These are phyloP conservation scores for Coemansia sp. DNA, from an alignment of 192 early-diverging fungal species.

Conservation along the genomic window DNA sequence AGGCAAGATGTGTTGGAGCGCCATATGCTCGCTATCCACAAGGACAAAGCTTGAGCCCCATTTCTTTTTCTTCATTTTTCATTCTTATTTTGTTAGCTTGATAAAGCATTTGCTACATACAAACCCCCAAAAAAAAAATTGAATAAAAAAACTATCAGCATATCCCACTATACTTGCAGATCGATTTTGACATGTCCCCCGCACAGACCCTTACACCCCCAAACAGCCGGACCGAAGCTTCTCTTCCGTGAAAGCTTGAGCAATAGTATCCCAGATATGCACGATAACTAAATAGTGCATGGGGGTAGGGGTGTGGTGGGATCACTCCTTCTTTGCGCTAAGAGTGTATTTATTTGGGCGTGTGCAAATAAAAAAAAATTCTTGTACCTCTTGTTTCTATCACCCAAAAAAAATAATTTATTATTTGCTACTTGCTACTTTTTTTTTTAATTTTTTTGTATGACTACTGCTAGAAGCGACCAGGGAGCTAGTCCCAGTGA, in stretches of 20 bases:
- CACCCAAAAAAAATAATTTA: neutral
- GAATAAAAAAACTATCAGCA: slow-evolving; percentile 4
- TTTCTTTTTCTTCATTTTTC: slow-evolving; percentile 4
- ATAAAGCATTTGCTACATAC: slow-evolving; percentile 6
- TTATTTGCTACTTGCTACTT: neutral
- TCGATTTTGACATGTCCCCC: no score
- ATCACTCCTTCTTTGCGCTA: neutral
- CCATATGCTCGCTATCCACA: slow-evolving; percentile 49
- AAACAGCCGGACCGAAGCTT: neutral
- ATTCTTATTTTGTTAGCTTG: slow-evolving; percentile 1
- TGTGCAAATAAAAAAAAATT: neutral
- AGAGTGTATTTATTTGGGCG: neutral
- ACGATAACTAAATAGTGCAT: neutral
- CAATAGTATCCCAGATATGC: neutral
- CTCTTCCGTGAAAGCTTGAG: neutral
- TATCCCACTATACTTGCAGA: neutral
- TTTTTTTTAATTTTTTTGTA: neutral
- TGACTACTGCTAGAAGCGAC: neutral
- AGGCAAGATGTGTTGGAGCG: slow-evolving; percentile 59
- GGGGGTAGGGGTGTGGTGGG: neutral
- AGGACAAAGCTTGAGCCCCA: neutral
- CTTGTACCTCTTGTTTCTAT: neutral
- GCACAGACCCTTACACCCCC: no score
- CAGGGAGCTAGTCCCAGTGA: neutral
- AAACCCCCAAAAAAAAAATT: neutral